A percentile compares a stretch with the other conserved stretches of the same genome.
Conservation (phyloP, 768 basidiomycete genomes). For the Trametes gibbosa region DNA sequence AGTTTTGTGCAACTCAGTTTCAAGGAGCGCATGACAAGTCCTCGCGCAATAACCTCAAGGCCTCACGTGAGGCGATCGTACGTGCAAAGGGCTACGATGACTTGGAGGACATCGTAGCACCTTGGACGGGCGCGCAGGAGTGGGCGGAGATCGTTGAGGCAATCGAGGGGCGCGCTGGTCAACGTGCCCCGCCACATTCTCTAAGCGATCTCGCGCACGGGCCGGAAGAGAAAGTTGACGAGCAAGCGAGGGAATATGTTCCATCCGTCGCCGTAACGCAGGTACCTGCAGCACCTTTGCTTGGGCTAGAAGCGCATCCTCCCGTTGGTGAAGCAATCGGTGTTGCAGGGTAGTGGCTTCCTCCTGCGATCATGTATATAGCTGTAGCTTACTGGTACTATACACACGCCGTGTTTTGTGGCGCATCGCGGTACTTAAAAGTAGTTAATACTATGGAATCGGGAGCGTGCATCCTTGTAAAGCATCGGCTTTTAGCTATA, state of each 20-base stretch:
- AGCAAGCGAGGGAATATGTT: too few relatives aligned
- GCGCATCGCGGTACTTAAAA: too few relatives aligned
- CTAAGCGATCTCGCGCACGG: background rate
- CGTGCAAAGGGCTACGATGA: conserved; percentile 62
- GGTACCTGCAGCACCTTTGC: background rate
- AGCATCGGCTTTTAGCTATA: too few relatives aligned
- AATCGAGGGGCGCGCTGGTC: conserved; percentile 42
- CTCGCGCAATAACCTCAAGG: conserved; percentile 58
- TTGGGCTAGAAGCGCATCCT: conserved; percentile 7
- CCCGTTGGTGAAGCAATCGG: background rate
- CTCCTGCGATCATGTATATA: background rate
- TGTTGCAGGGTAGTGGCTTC: background rate
- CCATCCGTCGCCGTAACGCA: background rate
- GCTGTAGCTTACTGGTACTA: too few relatives aligned
- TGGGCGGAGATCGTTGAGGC: conserved; percentile 51
- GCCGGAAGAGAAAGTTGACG: background rate
- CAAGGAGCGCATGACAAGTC: conserved; percentile 58
- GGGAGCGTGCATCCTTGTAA: too few relatives aligned
- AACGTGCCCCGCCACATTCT: conserved; percentile 16
- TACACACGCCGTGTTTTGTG: background rate
- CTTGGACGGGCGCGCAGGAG: conserved; percentile 61
- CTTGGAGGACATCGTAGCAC: conserved; percentile 48
- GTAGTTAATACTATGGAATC: too few relatives aligned
- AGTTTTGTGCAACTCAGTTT: conserved; percentile 85
- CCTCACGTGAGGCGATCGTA: conserved; percentile 50